Evolutionary conservation across 768 basidiomycete genomes (phyloP), one percentile per base, ranked within the genome.

Genomic region (Lactifluus pinguis): DNA sequence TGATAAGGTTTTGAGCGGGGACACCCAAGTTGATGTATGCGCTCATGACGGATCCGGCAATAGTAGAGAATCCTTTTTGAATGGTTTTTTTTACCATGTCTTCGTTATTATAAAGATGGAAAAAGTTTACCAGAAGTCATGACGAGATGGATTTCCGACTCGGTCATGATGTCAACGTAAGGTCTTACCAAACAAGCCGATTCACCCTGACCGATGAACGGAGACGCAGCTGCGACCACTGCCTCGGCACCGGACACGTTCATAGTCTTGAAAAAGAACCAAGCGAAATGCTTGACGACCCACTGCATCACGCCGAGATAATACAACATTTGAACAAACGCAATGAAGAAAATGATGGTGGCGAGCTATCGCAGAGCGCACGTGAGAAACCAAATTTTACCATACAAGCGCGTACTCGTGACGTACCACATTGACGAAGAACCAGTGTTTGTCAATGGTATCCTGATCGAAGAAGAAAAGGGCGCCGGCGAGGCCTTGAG

Each of bases 191-290:
- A 76, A 72, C 91, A 92, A 49, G 90, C 91, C 25, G 85, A 87
- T 72, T 94, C 92, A 69, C 89, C 92, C 74, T 90, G 88, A 21
- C 93, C 93, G 65, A 95, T 84, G 81, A 89, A 95, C n/a, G 93
- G 93, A 0, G 92, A 93, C 15, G 92, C 86, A 52, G 93, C 85
- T 32, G 93, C 92, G 47, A 95, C 91, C 59, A 95, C 87, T 39
- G 93, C 92, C 70, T 95, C 93, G 4, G 92, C 93, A 60, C 94
- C 93, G n/a, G 93, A 94, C 38, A 95, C 82, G 64, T 89, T 85
- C 83, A 95, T 81, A 55, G 89, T 74, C 72, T 92, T 93, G 77
- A 90, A 92, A 80, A 95, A 95, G 75, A 95, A 81, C 90, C 89
- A 92, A 3, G 92, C 93, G 69, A 95, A 93, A 71, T 90, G 77